Base-by-base conservation (phyloP, 2,329 filamentous ascomycete genomes). In the Truncatella angustata region DNA sequence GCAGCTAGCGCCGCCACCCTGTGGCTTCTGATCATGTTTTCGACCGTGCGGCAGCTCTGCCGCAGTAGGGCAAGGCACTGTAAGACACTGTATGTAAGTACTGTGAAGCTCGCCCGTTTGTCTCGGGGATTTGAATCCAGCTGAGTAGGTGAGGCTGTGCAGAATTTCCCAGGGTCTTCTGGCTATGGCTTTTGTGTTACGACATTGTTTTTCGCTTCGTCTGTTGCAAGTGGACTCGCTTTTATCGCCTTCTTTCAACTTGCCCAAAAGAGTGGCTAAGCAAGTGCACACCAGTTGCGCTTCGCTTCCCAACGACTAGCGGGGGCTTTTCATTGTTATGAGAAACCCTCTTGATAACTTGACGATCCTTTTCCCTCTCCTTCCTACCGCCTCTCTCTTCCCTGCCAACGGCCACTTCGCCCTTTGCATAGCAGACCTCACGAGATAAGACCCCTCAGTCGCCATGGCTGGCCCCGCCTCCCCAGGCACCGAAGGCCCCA, bases 401-500 rank as follows among this genome's bases (percentile, higher is more conserved):
- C 32, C 30, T 34, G 14, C n/a, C 18, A 21, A 24, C 21, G 21
- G 16, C 44, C 44, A 32, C 18, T n/a, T 47, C 44, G 28, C 16
- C 12, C 20, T 20, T 20, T 16, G 18, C 12, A 45, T 35, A 47
- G 20, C n/a, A 47, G 16, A 47, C 12, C 14, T 20, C 32, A 36
- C 20, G 40, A 42, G 36, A 50, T 28, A 50, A 50, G 47, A 42
- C 49, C 44, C 37, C 49, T 46, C 52, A 10, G 30, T 53, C 54
- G 52, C 55, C 56, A 84, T 84, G 81, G 74, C 79, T 63, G 81
- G 80, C 62, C 75, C 81, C 63, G 73, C 75, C 60, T 82, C 81
- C 59, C 81, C 81, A 56, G 74, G 76, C 69, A 75, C 77, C 68
- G 79, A 81, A 63, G 81, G 81, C 63, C 81, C 81, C 59, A 79